These are phyloP conservation scores for Pseudozyma tsukubaensis DNA, from an alignment of 1,284 basidiomycete species.

Conservation along the genomic window DNA sequence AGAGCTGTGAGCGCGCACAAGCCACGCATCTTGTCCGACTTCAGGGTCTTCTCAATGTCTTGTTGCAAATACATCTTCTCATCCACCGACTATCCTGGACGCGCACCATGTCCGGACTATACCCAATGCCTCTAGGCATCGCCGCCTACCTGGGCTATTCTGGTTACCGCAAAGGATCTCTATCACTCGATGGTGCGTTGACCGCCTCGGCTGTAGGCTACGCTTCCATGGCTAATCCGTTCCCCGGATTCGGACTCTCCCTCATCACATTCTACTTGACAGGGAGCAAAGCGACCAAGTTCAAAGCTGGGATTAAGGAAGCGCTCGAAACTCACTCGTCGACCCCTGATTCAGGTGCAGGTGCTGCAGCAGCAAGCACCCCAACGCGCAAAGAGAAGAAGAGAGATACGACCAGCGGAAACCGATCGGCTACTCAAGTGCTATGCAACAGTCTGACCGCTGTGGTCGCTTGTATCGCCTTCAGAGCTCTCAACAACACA, in stretches of 20 bases:
- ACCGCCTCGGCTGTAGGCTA: slow-evolving; percentile 57
- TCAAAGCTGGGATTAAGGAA: slow-evolving; percentile 75
- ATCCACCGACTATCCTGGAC: too few species aligned
- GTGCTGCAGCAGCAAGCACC: background rate
- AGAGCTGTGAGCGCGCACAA: too few species aligned
- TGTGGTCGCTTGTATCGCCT: slow-evolving; percentile 22
- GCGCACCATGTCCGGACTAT: slow-evolving; percentile 8
- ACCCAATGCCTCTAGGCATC: slow-evolving; percentile 31
- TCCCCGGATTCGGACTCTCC: slow-evolving; percentile 50
- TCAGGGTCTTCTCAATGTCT: too few species aligned
- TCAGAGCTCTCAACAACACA: slow-evolving; percentile 4
- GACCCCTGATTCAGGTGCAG: background rate
- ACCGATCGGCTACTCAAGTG: slow-evolving; percentile 55
- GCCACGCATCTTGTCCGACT: too few species aligned
- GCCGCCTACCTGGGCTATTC: slow-evolving; percentile 37
- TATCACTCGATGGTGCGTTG: slow-evolving; percentile 53
- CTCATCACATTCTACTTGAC: slow-evolving; percentile 73
- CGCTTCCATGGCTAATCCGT: slow-evolving; percentile 57
- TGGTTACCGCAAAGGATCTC: slow-evolving; percentile 57
- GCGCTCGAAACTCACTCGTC: slow-evolving; percentile 73
- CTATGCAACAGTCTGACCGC: slow-evolving; percentile 52
- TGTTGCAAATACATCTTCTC: too few species aligned
- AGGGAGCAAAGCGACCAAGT: slow-evolving; percentile 85
- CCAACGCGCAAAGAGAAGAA: background rate
- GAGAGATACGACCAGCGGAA: slow-evolving; percentile 42